Conservation (phyloP, 1,284 basidiomycete species). For the Boletellus deceptivus region DNA sequence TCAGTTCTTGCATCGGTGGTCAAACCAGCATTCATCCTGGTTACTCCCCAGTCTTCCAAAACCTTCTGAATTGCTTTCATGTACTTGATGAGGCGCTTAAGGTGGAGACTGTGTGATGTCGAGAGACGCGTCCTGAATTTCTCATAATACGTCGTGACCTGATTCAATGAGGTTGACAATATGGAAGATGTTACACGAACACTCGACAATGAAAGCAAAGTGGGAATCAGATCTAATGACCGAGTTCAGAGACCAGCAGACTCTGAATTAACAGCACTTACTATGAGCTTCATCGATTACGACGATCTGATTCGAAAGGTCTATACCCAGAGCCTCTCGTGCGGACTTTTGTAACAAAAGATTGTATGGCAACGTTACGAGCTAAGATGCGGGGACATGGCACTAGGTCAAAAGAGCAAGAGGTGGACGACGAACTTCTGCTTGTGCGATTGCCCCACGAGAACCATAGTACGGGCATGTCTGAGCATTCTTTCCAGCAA, state of each 20-base stretch:
- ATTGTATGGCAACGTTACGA: constrained; percentile 93
- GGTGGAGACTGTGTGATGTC: constrained; percentile 72
- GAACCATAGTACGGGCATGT: constrained; percentile 95
- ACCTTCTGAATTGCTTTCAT: constrained; percentile 67
- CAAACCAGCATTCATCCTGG: constrained; percentile 22
- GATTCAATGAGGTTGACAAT: constrained; percentile 66
- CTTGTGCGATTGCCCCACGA: constrained; percentile 82
- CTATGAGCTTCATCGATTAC: constrained; percentile 98
- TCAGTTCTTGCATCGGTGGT: constrained; percentile 37
- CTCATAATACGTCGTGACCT: constrained; percentile 77
- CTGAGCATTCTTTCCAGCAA: constrained; percentile 60
- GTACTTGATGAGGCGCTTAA: constrained; percentile 76
- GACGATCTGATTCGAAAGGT: constrained; percentile 80
- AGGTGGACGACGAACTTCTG: constrained; percentile 59
- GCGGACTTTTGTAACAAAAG: constrained; percentile 84
- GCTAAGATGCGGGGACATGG: constrained; percentile 41
- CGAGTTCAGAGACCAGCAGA: not conserved
- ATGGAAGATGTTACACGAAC: constrained; percentile 60
- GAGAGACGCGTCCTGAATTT: constrained; percentile 80
- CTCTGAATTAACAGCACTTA: constrained; percentile 38
- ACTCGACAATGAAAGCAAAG: constrained; percentile 84
- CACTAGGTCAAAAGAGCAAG: not conserved
- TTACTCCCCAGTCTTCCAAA: constrained; percentile 46
- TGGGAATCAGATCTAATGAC: constrained; percentile 75
- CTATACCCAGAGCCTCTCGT: constrained; percentile 84